phyloP scores from a whole-genome alignment of 2,329 filamentous ascomycete genomes.

The Chalaropsis ovoidea region DNA sequence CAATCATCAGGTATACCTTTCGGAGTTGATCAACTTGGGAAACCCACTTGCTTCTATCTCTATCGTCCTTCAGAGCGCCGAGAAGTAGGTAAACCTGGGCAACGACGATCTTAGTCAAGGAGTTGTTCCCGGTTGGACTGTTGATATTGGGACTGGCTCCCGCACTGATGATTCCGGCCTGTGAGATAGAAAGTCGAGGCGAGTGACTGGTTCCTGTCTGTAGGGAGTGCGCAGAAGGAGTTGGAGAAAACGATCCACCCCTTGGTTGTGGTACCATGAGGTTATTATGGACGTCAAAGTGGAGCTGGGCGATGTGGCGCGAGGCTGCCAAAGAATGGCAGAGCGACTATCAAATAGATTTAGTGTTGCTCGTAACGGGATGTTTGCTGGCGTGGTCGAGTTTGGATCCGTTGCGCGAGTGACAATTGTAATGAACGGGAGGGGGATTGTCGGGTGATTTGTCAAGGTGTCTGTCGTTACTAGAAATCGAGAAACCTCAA shows the following conservation, averaged over 20 bases:
- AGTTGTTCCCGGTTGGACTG: conserved; percentile 53
- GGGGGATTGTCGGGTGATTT: not conserved
- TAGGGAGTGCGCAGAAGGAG: conserved; percentile 45
- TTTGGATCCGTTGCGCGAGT: not conserved
- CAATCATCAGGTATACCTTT: conserved; percentile 52
- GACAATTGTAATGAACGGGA: not conserved
- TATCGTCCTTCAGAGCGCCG: conserved; percentile 90
- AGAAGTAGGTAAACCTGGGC: conserved; percentile 91
- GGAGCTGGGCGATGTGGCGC: conserved; percentile 29
- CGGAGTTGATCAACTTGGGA: conserved; percentile 81
- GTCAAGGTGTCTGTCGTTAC: not conserved
- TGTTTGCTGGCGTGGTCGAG: not conserved
- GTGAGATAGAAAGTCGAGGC: conserved; percentile 42
- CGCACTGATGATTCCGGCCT: conserved; percentile 48
- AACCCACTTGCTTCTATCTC: conserved; percentile 83
- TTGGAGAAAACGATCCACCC: conserved; percentile 56
- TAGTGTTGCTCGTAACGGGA: not conserved
- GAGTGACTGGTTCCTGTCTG: conserved; percentile 48
- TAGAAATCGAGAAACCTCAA: not conserved
- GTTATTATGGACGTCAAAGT: conserved; percentile 33
- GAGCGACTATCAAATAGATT: conserved; percentile 6
- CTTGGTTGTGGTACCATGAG: conserved; percentile 51
- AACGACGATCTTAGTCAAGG: conserved; percentile 84
- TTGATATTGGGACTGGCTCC: conserved; percentile 51
- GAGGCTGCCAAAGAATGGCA: not conserved